Percentiles rank a stretch among this genome's conserved stretches.
Evolutionary conservation across 768 basidiomycete species (phyloP).

Genomic region (Phlegmacium glaucopus): DNA sequence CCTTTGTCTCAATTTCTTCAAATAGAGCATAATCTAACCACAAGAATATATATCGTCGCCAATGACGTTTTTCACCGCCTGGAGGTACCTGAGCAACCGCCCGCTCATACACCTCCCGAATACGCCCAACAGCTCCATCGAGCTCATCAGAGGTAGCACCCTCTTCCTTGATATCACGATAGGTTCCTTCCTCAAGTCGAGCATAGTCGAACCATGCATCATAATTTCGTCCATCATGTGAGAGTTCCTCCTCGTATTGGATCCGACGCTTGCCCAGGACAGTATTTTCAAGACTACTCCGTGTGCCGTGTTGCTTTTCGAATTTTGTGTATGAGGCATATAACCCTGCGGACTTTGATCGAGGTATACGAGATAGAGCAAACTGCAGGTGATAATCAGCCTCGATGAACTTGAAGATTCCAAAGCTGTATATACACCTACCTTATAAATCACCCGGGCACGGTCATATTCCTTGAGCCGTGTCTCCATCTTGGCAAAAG

Average conservation of each 20-base stretch:
- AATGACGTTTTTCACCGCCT: conserved; percentile 88
- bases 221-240: conserved; percentile 90
- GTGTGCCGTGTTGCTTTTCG: conserved; percentile 95
- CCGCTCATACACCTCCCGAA: conserved; percentile 93
- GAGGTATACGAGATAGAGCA: conserved; percentile 88
- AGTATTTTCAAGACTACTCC: conserved; percentile 84
- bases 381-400: conserved; percentile 50
- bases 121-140: conserved; percentile 56
- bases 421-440: conserved; percentile 24
- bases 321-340: conserved; percentile 96
- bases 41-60: conserved; percentile 86
- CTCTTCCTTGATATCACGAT: conserved; percentile 69
- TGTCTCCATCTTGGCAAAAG: conserved; percentile 97
- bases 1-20: conserved; percentile 95
- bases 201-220: conserved; percentile 99
- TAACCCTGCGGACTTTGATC: conserved; percentile 83
- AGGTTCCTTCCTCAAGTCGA: conserved; percentile 87
- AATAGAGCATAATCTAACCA: conserved; percentile 97
- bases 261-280: conserved; percentile 97
- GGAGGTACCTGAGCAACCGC: conserved; percentile 96
- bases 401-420: neutral
- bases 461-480: conserved; percentile 95
- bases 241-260: conserved; percentile 95
- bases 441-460: conserved; percentile 96
- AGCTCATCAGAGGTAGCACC: conserved; percentile 71